These are phyloP conservation scores for Pestalotiopsis sp. DNA, from an alignment of 2,329 filamentous ascomycete species.

Conservation along the genomic window DNA sequence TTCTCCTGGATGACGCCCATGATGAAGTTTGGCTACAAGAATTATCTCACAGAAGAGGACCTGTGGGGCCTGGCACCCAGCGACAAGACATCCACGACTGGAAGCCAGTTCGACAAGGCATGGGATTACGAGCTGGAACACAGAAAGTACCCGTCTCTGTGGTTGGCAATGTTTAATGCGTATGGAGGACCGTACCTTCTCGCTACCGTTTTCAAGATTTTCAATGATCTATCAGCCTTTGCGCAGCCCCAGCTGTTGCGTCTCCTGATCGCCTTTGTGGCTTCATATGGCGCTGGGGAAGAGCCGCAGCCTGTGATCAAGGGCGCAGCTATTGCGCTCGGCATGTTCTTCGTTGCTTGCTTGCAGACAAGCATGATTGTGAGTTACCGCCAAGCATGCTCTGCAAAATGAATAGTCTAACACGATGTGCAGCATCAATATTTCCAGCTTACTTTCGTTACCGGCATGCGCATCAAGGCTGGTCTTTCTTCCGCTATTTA, in stretches of 20 bases:
- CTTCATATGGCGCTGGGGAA: slow-evolving; percentile 67
- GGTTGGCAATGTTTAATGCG: slow-evolving; percentile 80
- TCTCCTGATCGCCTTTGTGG: slow-evolving; percentile 80
- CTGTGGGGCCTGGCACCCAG: slow-evolving; percentile 86
- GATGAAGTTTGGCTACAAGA: slow-evolving; percentile 93
- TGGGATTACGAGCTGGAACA: slow-evolving; percentile 78
- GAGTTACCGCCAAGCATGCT: slow-evolving; percentile 21
- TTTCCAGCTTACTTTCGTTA: slow-evolving; percentile 92
- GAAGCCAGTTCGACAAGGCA: slow-evolving; percentile 68
- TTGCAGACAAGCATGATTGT: slow-evolving; percentile 82
- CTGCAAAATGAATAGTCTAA: background rate
- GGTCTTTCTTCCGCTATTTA: slow-evolving; percentile 91
- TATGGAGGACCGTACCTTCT: slow-evolving; percentile 85
- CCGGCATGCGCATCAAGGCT: slow-evolving; percentile 95
- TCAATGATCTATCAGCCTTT: slow-evolving; percentile 85
- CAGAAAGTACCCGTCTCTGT: slow-evolving; percentile 75
- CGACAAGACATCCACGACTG: slow-evolving; percentile 79
- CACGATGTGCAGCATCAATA: slow-evolving; percentile 72
- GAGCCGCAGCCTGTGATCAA: slow-evolving; percentile 77
- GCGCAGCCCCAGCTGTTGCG: slow-evolving; percentile 88
- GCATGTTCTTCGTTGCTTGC: slow-evolving; percentile 88
- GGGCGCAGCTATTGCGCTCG: slow-evolving; percentile 84
- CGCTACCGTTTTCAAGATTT: slow-evolving; percentile 84
- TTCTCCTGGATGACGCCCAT: slow-evolving; percentile 99
- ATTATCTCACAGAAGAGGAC: slow-evolving; percentile 91